phyloP scores from a whole-genome alignment of 495 filamentous ascomycete species.

The Entonaema liquescens region DNA sequence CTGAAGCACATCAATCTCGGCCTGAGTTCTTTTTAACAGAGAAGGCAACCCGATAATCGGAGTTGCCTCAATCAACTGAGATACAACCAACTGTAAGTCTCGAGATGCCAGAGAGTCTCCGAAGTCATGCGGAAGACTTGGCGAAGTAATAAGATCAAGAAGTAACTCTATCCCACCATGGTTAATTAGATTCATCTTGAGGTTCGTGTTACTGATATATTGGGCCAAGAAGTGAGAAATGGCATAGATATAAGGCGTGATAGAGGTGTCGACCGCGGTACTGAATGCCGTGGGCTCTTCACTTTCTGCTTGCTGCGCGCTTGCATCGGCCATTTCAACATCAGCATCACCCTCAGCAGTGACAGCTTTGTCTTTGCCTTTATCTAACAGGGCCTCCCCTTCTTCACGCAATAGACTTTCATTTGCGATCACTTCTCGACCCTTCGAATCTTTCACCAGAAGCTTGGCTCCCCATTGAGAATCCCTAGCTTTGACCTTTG shows the following conservation, averaged over 20 bases:
- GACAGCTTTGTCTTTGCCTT: slow-evolving; percentile 54
- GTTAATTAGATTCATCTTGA: slow-evolving; percentile 79
- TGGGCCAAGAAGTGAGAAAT: slow-evolving; percentile 77
- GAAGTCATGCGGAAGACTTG: slow-evolving; percentile 80
- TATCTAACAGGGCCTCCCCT: slow-evolving; percentile 20
- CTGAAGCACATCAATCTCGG: slow-evolving; percentile 69
- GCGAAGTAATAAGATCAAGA: slow-evolving; percentile 82
- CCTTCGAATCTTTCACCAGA: slow-evolving; percentile 65
- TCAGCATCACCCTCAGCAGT: slow-evolving; percentile 52
- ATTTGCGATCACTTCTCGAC: slow-evolving; percentile 62
- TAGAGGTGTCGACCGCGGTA: slow-evolving; percentile 38
- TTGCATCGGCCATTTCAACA: slow-evolving; percentile 66
- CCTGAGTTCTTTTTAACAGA: slow-evolving; percentile 75
- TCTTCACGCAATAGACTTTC: slow-evolving; percentile 42
- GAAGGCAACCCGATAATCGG: slow-evolving; percentile 84
- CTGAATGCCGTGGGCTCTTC: slow-evolving; percentile 9
- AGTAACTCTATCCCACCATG: slow-evolving; percentile 82
- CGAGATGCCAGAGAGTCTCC: slow-evolving; percentile 69
- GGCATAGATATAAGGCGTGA: slow-evolving; percentile 75
- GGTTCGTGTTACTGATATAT: slow-evolving; percentile 77
- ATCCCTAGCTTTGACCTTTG: slow-evolving; percentile 69
- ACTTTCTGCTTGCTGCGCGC: slow-evolving; percentile 39
- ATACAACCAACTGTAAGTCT: slow-evolving; percentile 75
- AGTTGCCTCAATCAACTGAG: slow-evolving; percentile 82
- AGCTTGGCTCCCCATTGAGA: slow-evolving; percentile 81